Conservation (phyloP, 2,329 filamentous ascomycete genomes). For the Hymenotorrendiella dingleyae region DNA sequence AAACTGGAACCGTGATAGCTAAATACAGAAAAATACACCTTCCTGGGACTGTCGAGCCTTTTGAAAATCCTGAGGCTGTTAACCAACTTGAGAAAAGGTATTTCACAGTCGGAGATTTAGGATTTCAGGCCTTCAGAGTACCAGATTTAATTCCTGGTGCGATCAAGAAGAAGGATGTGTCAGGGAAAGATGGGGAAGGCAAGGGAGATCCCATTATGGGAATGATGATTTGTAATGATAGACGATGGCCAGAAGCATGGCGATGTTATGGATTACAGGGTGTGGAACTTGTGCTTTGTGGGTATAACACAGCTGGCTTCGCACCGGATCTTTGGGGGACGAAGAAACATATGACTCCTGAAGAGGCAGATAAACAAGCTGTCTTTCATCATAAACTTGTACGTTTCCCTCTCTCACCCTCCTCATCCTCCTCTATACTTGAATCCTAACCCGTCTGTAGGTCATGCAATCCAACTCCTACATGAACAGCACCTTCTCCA, state of each 20-base stretch:
- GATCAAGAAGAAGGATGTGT: constrained; percentile 30
- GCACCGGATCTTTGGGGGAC: constrained; percentile 41
- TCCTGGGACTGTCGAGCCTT: constrained; percentile 46
- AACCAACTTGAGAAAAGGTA: constrained; percentile 53
- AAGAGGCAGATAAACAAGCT: constrained; percentile 41
- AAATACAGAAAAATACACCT: constrained; percentile 53
- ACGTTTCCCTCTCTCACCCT: neutral
- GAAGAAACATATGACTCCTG: constrained; percentile 34
- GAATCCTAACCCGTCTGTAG: constrained; percentile 20
- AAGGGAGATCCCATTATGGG: constrained; percentile 46
- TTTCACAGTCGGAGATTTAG: constrained; percentile 46
- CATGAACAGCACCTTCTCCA: constrained; percentile 46
- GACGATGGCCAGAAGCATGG: constrained; percentile 49
- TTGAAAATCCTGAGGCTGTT: constrained; percentile 40
- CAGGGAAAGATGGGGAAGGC: constrained; percentile 12
- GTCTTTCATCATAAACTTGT: constrained; percentile 43
- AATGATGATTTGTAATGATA: constrained; percentile 52
- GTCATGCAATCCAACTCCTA: constrained; percentile 48
- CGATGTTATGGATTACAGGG: constrained; percentile 45
- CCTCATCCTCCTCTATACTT: neutral
- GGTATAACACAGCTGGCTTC: constrained; percentile 46
- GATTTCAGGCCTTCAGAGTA: constrained; percentile 47
- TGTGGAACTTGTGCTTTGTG: constrained; percentile 41
- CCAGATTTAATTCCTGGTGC: constrained; percentile 38
- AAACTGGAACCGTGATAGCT: constrained; percentile 35